Conservation (phyloP, 108 stramenopile species). For the Cyclotella kingstonii region DNA sequence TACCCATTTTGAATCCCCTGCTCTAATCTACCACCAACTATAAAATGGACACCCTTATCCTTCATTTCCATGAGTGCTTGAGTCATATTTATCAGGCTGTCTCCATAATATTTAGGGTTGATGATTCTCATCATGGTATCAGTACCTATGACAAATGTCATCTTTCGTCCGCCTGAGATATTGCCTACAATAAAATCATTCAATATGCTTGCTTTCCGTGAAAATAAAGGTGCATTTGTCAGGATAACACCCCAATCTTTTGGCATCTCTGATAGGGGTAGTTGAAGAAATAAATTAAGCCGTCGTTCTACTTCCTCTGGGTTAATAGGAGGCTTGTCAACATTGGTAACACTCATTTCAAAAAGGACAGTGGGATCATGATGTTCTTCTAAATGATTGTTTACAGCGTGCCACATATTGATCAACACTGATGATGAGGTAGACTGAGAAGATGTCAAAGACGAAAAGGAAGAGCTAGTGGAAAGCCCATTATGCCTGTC, state of each 20-base stretch:
- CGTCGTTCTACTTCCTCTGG: slow-evolving; percentile 51
- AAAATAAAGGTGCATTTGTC: slow-evolving; percentile 77
- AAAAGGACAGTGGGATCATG: slow-evolving; percentile 55
- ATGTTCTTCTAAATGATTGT: slow-evolving; percentile 9
- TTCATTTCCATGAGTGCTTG: slow-evolving; percentile 57
- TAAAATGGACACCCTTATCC: slow-evolving; percentile 59
- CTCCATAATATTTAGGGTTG: slow-evolving; percentile 85
- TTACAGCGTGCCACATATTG: slow-evolving; percentile 30
- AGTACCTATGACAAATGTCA: slow-evolving; percentile 83
- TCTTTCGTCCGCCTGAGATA: slow-evolving; percentile 10
- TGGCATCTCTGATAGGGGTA: slow-evolving; percentile 46
- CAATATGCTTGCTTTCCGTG: slow-evolving; percentile 53
- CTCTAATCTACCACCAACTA: slow-evolving; percentile 80
- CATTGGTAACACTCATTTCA: slow-evolving; percentile 80
- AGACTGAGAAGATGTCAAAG: slow-evolving; percentile 14
- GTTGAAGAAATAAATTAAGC: slow-evolving; percentile 49
- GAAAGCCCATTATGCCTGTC: not conserved
- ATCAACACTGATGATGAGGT: slow-evolving; percentile 28
- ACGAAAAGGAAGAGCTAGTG: slow-evolving; percentile 5
- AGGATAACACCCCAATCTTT: slow-evolving; percentile 77
- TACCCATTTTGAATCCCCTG: slow-evolving; percentile 30
- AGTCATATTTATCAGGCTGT: slow-evolving; percentile 53
- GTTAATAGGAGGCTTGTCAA: slow-evolving; percentile 82
- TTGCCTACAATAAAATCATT: slow-evolving; percentile 23
- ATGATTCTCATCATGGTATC: slow-evolving; percentile 87